Base-by-base conservation (phyloP, 2,329 filamentous ascomycete genomes). In the Pestalotiopsis sp. region DNA sequence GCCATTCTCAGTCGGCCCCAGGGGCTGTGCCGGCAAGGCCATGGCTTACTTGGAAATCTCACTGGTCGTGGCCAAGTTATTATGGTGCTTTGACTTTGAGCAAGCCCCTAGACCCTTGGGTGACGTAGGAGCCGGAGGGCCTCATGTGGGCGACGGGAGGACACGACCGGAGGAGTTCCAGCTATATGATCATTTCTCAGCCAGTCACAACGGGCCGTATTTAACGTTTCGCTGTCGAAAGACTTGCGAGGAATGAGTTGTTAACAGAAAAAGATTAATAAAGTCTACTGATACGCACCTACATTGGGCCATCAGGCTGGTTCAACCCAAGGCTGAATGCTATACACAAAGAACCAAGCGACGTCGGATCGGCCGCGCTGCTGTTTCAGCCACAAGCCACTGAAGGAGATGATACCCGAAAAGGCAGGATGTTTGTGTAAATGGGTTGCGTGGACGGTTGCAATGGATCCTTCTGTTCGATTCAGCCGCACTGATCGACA, bases 1-100 rank as follows among this genome's bases (percentile, higher is more conserved):
- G 9, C 77, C 81, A 1, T 82, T 83, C 66, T 77, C 74, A 7
- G 67, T 77, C 0, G 81, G 81, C 0, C 75, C 79, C 0, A 71
- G 80, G n/a, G 74, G 72, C 27, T 83, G 81, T 64, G 73, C 79
- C 20, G 80, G 79, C 1, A 79, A 77, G 65, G 68, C 68, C 9
- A 71, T 77, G 56, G 75, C 75, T 1, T 68, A 73, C 27, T 66
- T 74, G 31, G 70, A 73, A 61, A 25, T 69, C 17, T 70, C 69
- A 56, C 68, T 75, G 14, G 69, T 68, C 2, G 57, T 74, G 57
- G 74, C 73, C 2, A 72, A 71, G 66, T 66, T 71, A 9, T 56
- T 75, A 12, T 71, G 61, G 56, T 23, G 20, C 20, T 58, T 58
- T 13, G 56, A 58, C 20, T 58, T 58, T 11, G 20, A 1, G 56